A percentile compares a stretch with the other conserved stretches of the same genome.
Evolutionary conservation across 306 rosid species (phyloP).

Genomic region (Carpinus viminea): DNA sequence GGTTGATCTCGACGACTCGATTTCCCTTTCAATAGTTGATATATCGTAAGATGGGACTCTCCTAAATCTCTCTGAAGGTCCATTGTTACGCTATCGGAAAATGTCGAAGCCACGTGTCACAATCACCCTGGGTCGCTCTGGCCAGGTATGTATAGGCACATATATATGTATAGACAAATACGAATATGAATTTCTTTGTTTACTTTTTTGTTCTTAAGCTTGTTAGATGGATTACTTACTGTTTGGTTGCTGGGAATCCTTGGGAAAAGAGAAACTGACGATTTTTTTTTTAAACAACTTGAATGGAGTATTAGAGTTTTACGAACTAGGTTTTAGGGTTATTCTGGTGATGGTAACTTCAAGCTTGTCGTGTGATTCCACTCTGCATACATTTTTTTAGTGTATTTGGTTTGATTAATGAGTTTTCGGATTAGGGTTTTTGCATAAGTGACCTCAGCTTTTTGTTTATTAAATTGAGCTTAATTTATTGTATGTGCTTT

Average conservation of each 20-base stretch:
- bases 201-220: background rate
- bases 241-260: background rate
- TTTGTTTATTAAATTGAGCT: background rate
- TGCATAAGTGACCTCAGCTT: background rate
- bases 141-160: constrained; percentile 45
- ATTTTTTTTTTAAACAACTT: background rate
- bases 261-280: background rate
- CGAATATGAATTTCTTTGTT: too few relatives aligned
- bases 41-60: background rate
- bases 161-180: background rate
- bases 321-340: background rate
- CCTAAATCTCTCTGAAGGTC: constrained; percentile 4
- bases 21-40: background rate
- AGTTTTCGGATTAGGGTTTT: background rate
- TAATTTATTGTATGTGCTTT: background rate
- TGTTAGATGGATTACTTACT: background rate
- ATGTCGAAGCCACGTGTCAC: constrained; percentile 61
- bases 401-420: background rate
- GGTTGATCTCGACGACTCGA: background rate
- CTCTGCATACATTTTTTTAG: background rate
- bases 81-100: background rate
- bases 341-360: background rate
- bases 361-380: background rate
- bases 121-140: constrained; percentile 61
- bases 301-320: background rate